phyloP scores from a whole-genome alignment of 257 asterid genomes.

The Solanum megistacrolobum region DNA sequence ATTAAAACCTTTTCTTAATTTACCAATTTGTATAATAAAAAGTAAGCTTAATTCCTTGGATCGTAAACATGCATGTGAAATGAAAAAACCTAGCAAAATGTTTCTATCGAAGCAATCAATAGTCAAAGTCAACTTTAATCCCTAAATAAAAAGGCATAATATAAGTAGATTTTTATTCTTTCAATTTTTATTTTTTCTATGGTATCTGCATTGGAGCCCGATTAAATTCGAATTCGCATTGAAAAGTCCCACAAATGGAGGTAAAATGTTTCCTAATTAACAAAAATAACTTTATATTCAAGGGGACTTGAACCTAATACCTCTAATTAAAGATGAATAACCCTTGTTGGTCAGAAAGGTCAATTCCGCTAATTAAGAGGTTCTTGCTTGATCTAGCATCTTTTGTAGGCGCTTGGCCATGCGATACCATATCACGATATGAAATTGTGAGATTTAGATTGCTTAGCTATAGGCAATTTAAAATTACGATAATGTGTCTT shows the following conservation, averaged over 20 bases:
- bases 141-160: neutral
- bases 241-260: too few relatives aligned
- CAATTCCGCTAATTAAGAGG: too few relatives aligned
- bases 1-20: neutral
- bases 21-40: neutral
- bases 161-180: neutral
- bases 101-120: neutral
- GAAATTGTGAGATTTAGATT: too few relatives aligned
- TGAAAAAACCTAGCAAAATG: neutral
- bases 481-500: neutral
- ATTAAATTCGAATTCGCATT: too few relatives aligned
- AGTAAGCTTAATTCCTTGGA: neutral
- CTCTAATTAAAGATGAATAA: too few relatives aligned
- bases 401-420: too few relatives aligned
- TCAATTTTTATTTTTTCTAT: neutral
- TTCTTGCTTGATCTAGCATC: too few relatives aligned
- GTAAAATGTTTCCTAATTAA: too few relatives aligned
- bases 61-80: neutral
- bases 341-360: too few relatives aligned
- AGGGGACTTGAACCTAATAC: accelerated
- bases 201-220: too few relatives aligned
- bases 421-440: too few relatives aligned
- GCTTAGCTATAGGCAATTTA: neutral
- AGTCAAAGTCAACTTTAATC: neutral
- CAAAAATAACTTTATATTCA: too few relatives aligned